These are phyloP conservation scores for Artomyces pyxidatus DNA, from an alignment of 768 basidiomycete genomes.

Conservation along the genomic window DNA sequence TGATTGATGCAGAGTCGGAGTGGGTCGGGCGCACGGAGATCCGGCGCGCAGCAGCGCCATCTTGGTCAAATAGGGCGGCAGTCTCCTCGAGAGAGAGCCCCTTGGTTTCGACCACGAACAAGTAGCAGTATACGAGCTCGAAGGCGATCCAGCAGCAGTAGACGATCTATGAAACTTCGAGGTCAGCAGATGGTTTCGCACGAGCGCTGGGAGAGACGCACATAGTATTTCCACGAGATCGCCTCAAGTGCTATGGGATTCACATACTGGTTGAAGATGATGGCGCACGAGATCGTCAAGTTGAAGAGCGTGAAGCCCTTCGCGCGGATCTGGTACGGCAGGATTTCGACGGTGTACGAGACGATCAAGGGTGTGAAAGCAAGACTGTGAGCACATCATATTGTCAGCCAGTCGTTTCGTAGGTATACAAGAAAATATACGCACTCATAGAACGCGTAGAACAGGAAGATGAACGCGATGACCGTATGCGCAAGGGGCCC, in stretches of 20 bases:
- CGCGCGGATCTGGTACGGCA: conserved; percentile 75
- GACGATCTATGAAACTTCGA: conserved; percentile 42
- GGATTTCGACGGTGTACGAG: conserved; percentile 82
- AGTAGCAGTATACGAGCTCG: conserved; percentile 19
- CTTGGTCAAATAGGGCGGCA: conserved; percentile 22
- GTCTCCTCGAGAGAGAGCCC: conserved; percentile 24
- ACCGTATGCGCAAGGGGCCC: conserved; percentile 38
- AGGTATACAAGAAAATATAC: conserved; percentile 16
- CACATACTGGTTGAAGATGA: conserved; percentile 87
- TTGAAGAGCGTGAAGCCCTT: conserved; percentile 82
- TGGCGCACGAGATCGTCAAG: conserved; percentile 66
- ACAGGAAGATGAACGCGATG: conserved; percentile 81
- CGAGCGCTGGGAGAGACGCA: conserved; percentile 21
- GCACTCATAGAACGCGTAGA: conserved; percentile 70
- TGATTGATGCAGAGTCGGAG: not conserved
- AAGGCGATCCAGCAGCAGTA: conserved; percentile 41
- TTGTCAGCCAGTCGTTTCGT: conserved; percentile 1
- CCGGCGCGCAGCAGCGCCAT: not conserved
- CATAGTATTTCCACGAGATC: conserved; percentile 73
- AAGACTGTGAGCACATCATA: conserved; percentile 32
- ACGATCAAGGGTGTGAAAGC: conserved; percentile 85
- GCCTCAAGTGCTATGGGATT: conserved; percentile 68
- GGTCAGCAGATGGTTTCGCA: not conserved
- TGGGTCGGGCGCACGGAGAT: conserved; percentile 18
- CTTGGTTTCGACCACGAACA: conserved; percentile 22